Conservation (phyloP, 106 monocot genomes). For the Cymbidium sinense region DNA sequence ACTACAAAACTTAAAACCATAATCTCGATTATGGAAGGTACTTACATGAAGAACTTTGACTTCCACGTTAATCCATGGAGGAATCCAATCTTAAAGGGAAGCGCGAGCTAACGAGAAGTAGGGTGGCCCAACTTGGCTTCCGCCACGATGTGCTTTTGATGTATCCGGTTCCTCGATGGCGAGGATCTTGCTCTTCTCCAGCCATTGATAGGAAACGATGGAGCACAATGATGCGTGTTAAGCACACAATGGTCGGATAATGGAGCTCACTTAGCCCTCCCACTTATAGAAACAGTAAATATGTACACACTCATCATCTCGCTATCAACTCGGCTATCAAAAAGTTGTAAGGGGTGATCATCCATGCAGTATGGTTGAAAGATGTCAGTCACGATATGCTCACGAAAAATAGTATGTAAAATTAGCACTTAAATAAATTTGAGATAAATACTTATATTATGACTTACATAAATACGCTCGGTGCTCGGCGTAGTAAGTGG, state of each 20-base stretch:
- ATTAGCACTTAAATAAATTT: too few relatives aligned
- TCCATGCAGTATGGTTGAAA: too few relatives aligned
- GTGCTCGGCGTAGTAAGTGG: too few relatives aligned
- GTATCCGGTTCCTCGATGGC: slow-evolving; percentile 35
- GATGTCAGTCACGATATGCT: too few relatives aligned
- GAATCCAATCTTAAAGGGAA: slow-evolving; percentile 18
- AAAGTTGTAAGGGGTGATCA: too few relatives aligned
- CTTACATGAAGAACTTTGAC: slow-evolving; percentile 29
- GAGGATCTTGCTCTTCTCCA: slow-evolving; percentile 19
- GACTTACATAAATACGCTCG: too few relatives aligned
- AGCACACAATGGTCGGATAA: too few relatives aligned
- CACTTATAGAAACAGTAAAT: neutral
- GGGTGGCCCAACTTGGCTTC: slow-evolving; percentile 25
- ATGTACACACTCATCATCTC: too few relatives aligned
- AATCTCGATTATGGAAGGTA: neutral
- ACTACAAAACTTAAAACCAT: too few relatives aligned
- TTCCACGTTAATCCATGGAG: slow-evolving; percentile 17
- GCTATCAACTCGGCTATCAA: too few relatives aligned
- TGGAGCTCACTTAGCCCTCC: neutral
- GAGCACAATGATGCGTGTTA: neutral
- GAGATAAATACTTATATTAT: too few relatives aligned
- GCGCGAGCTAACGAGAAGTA: slow-evolving; percentile 22
- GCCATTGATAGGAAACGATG: slow-evolving; percentile 8
- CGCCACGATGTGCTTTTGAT: slow-evolving; percentile 28
- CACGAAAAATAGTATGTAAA: too few relatives aligned